Evolutionary conservation across 139 green algal species (phyloP), one percentile per base, ranked within the genome.

Genomic region (Edaphochlamys debaryana): DNA sequence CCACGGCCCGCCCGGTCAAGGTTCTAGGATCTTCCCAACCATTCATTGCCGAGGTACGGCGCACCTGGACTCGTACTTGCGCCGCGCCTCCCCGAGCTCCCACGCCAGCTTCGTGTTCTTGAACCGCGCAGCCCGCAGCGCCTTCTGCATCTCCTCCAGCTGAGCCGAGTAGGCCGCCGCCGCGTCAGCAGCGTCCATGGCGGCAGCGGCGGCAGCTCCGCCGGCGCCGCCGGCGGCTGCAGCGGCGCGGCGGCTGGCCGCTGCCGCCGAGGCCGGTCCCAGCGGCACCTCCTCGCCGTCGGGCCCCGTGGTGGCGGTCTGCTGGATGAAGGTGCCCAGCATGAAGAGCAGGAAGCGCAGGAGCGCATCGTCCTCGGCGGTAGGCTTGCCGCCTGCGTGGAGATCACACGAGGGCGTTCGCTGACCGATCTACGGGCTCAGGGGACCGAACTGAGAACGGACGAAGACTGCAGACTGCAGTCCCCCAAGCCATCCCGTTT

Each of bases 261-360:
- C 22, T 36, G 36, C 34, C 3, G 22, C 36, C 8, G 22, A 5
- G 36, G 36, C n/a, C 1, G 66, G 13, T 5, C 34, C 36, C 9
- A 11, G 1, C 22, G 38, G 17, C 20, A 56, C 38, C 8, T 11
- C 22, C 36, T 5, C 20, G 36, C 4, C 23, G 4, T 40, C 63
- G 64, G 17, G 17, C 2, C 15, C 22, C 1, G 22, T 4, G 66
- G 36, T 34, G 36, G 9, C 20, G 17, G 22, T 19, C 11, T 25
- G 34, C 17, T 30, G 32, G 9, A 81, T 71, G 74, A 71, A 81
- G 40, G 74, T 70, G 38, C 58, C 30, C 74, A 81, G n/a, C 74
- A 81, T 81, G 17, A 81, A 70, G 58, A 70, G 13, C 58, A 81
- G 58, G 74, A 81, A 81, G 50, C 62, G 74, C 19, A 81, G 74